phyloP scores from a whole-genome alignment of 441 rosid genomes.

The Gossypium lobatum region DNA sequence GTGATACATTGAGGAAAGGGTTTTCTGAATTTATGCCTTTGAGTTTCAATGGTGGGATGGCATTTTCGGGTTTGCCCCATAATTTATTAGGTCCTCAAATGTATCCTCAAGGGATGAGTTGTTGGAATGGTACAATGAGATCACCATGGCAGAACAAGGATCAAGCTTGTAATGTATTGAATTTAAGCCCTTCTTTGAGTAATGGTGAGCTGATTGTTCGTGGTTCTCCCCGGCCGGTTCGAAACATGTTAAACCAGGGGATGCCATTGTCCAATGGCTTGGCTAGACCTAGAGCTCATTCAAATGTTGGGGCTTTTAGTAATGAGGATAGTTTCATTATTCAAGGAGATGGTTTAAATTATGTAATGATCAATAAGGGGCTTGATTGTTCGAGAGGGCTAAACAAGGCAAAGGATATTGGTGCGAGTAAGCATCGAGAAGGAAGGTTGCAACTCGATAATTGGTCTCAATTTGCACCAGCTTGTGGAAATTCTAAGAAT shows the following conservation, averaged over 20 bases:
- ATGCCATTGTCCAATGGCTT: constrained; percentile 22
- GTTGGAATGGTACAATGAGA: constrained; percentile 12
- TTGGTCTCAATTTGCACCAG: constrained; percentile 19
- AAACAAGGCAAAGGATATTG: constrained; percentile 13
- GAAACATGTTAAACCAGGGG: constrained; percentile 16
- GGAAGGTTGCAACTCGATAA: constrained; percentile 18
- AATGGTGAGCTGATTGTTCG: constrained; percentile 7
- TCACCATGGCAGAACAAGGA: constrained; percentile 16
- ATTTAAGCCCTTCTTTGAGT: too few species aligned
- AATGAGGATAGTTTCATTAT: constrained; percentile 28
- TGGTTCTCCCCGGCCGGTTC: constrained; percentile 8
- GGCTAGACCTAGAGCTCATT: constrained; percentile 16
- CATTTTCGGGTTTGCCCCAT: constrained; percentile 4
- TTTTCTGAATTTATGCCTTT: constrained; percentile 13
- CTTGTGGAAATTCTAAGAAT: constrained; percentile 14
- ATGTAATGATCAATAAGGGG: constrained; percentile 13
- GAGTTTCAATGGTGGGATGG: constrained; percentile 15
- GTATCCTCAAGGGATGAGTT: neutral
- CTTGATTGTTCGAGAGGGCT: constrained; percentile 14
- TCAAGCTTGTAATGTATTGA: constrained; percentile 3
- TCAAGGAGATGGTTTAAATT: constrained; percentile 22
- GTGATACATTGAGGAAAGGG: neutral
- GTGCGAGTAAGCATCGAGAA: constrained; percentile 19
- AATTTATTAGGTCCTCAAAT: constrained; percentile 9
- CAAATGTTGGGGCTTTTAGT: constrained; percentile 19